Evolutionary conservation across 345 rosid genomes (phyloP), one percentile per base, ranked within the genome.

Genomic region (Euphorbia pulcherrima): DNA sequence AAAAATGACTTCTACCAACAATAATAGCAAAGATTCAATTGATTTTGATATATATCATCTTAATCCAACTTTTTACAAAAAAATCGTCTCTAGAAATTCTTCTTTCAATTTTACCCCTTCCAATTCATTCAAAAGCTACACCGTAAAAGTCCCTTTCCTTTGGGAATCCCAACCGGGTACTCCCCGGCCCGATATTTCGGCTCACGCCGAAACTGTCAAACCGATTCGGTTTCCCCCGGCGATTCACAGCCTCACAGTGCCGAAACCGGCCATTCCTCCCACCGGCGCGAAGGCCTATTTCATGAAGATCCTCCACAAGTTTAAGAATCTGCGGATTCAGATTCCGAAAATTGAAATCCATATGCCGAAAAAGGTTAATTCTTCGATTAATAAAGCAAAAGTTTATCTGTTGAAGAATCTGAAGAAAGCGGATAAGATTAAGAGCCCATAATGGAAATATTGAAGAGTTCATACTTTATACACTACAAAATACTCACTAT

Each of bases 131-230:
- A 78, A 74, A 57, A 65, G 69, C 37, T 53, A 69, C 52, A 62
- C 83, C 0, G 82, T 71, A 17, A 79, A 83, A 9, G 82, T 89
- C 27, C 95, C 95, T 3, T 88, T 86, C 47, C 46, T 78, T 5
- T 88, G 92, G 95, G 95, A 88, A 73, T 78, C 62, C 81, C 81
- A 78, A n/a, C 95, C 90, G 0, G 92, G 92, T 50, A 83, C 62
- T 5, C 79, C 89, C 12, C 85, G 79, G 39, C 29, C 74, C 26
- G 50, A 75, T n/a, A 2, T 18, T 2, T 80, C 74, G 4, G 67
- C 67, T 26, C n/a, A n/a, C n/a, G 68, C 70, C 46, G 84, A 77
- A 0, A 64, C 41, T 2, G 20, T 80, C 7, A 84, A 77, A 5
- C 90, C 86, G 0, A 74, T 83, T 6, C 75, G 79, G 16, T 68